Evolutionary conservation across 495 filamentous ascomycete species (phyloP), one percentile per base, ranked within the genome.

Genomic region (Astrothelium subdiscretum): DNA sequence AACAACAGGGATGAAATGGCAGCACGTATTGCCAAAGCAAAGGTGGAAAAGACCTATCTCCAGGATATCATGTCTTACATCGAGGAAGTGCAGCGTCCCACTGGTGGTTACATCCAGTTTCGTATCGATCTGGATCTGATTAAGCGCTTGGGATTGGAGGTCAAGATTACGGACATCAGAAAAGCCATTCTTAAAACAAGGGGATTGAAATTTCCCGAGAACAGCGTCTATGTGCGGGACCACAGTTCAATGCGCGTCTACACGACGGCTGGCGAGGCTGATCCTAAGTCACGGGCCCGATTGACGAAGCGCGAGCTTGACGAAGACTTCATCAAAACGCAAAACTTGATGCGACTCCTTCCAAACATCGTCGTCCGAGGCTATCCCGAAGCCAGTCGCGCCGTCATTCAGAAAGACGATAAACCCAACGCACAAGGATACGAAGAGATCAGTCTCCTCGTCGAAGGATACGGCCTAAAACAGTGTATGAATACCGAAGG

Each of bases 401-500:
- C 92, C 57, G 92, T 98, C 70, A 92, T 98, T 69, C 88, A 92
- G 68, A 87, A 85, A 26, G 82, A 83, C 62, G 82, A 86, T 48
- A 81, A 79, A 0, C 78, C 82, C 27, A 78, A 77, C 13, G 72
- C 68, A 22, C 79, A 90, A 68, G 85, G 82, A 31, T 32, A 65
- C 3, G 72, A 74, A 58, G 70, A 73, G 51, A 63, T 69, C 58
- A 27, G 63, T 60, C 81, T 98, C 8, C 78, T 96, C 0, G 94
- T 98, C 24, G 94, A 98, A 79, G 94, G 94, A 20, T 97, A 97
- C 75, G 94, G 94, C 3, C 77, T 98, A 58, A 81, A 81, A 29
- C 80, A 83, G 12, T 97, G 92, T 76, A 95, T 98, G 86, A 96
- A 82, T 31, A 98, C 94, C 0, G 83, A 86, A 32, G 94, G 94